These are phyloP conservation scores for Petunia axillaris DNA, from an alignment of 257 asterid genomes.

Conservation along the genomic window DNA sequence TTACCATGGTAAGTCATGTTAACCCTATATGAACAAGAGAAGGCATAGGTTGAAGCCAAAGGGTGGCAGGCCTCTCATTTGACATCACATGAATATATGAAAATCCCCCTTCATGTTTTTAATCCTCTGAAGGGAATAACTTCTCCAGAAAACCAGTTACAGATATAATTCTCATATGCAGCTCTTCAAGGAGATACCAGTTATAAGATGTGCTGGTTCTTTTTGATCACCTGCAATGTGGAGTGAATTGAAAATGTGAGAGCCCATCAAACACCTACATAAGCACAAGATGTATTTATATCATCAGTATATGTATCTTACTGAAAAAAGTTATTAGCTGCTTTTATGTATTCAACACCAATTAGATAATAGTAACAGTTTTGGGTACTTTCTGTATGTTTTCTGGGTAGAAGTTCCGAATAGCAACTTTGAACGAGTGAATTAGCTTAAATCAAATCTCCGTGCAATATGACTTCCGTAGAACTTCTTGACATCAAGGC, in stretches of 20 bases:
- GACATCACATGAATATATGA: background rate
- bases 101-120: too few species aligned
- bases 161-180: constrained; percentile 40
- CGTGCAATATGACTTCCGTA: too few species aligned
- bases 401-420: background rate
- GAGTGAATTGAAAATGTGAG: background rate
- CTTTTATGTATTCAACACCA: too few species aligned
- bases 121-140: too few species aligned
- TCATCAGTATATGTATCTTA: too few species aligned
- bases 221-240: constrained; percentile 59
- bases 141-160: background rate
- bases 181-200: constrained; percentile 60
- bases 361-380: background rate
- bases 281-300: too few species aligned
- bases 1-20: constrained; percentile 23
- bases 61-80: constrained; percentile 45
- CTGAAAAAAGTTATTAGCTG: too few species aligned
- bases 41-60: constrained; percentile 47
- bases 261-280: background rate
- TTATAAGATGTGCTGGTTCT: constrained; percentile 47
- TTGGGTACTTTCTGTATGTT: background rate
- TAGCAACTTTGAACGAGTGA: background rate
- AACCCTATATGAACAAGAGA: constrained; percentile 31
- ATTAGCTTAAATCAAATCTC: too few species aligned
- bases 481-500: too few species aligned